phyloP scores from a whole-genome alignment of 2,329 filamentous ascomycete genomes.

The Venturia aucupariae region DNA sequence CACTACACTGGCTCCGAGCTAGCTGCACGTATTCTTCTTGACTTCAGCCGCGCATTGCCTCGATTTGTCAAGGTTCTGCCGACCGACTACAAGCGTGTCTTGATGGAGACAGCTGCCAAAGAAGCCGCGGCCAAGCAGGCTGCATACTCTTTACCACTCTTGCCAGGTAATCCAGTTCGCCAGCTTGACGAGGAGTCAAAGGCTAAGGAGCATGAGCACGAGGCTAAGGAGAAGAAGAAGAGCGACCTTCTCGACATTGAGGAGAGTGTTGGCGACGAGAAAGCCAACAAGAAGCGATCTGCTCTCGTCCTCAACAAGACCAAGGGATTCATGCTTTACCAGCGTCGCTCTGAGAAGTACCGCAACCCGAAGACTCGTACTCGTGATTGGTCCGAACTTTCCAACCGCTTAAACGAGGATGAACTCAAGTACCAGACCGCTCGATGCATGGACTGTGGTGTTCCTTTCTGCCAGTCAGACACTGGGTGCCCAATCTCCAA shows the following conservation, averaged over 20 bases:
- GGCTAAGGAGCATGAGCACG: constrained; percentile 49
- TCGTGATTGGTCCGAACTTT: constrained; percentile 91
- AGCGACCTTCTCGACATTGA: constrained; percentile 70
- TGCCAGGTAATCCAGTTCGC: constrained; percentile 56
- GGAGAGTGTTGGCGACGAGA: constrained; percentile 76
- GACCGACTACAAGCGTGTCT: constrained; percentile 90
- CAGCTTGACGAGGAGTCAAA: constrained; percentile 44
- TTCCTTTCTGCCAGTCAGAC: constrained; percentile 95
- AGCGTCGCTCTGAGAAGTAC: constrained; percentile 88
- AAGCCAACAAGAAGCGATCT: constrained; percentile 80
- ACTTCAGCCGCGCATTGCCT: constrained; percentile 84
- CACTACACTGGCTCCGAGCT: constrained; percentile 96
- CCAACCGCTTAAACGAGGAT: constrained; percentile 77
- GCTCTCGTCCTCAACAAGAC: constrained; percentile 96
- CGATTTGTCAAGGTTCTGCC: constrained; percentile 91
- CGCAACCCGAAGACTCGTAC: constrained; percentile 72
- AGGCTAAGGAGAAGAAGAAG: constrained; percentile 58
- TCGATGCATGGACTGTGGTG: constrained; percentile 97
- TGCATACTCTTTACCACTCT: constrained; percentile 69
- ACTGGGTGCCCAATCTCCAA: constrained; percentile 93
- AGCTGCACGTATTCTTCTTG: constrained; percentile 83
- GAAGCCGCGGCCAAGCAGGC: constrained; percentile 75
- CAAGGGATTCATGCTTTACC: constrained; percentile 94
- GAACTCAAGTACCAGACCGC: constrained; percentile 95
- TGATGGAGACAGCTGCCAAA: constrained; percentile 78